A percentile compares a stretch with the other conserved stretches of the same genome.
phyloP scores from a whole-genome alignment of 352 stramenopile species.

The Elongisporangium undulatum region DNA sequence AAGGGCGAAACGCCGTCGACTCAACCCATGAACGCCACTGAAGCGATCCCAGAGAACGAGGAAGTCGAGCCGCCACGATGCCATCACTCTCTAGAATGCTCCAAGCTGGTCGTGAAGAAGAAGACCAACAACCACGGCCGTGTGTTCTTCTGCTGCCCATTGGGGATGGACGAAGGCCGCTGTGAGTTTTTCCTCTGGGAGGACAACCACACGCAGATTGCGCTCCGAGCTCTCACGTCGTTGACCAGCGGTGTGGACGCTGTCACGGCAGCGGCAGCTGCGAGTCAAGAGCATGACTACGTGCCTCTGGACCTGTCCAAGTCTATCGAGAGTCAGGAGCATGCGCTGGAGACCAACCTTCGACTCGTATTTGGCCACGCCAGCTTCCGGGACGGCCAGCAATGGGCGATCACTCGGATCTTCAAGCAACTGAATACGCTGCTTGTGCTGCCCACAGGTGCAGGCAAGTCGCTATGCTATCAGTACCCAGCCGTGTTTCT shows the following conservation, averaged over 20 bases:
- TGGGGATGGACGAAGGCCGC: conserved; percentile 69
- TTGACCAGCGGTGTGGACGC: not conserved
- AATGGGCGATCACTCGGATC: conserved; percentile 81
- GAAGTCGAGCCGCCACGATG: conserved; percentile 41
- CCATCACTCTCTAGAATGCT: conserved; percentile 55
- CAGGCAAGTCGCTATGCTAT: conserved; percentile 98
- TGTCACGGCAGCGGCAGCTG: not conserved
- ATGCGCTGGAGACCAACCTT: conserved; percentile 66
- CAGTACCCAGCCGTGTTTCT: conserved; percentile 89
- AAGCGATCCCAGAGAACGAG: conserved; percentile 2
- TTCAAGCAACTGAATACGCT: conserved; percentile 68
- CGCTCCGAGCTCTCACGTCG: conserved; percentile 44
- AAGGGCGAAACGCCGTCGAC: not conserved
- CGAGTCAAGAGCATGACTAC: conserved; percentile 18
- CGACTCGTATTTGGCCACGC: conserved; percentile 83
- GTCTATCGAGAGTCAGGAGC: conserved; percentile 31
- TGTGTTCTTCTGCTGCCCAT: conserved; percentile 66
- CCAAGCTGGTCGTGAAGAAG: conserved; percentile 76
- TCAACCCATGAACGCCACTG: not conserved
- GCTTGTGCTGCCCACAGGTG: conserved; percentile 96
- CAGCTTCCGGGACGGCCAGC: conserved; percentile 70
- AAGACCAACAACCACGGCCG: conserved; percentile 80
- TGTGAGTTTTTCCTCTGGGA: conserved; percentile 86
- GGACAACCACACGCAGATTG: conserved; percentile 68
- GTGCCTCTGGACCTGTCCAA: conserved; percentile 49